These are phyloP conservation scores for Apocynum venetum DNA, from an alignment of 257 asterid genomes.

Conservation along the genomic window DNA sequence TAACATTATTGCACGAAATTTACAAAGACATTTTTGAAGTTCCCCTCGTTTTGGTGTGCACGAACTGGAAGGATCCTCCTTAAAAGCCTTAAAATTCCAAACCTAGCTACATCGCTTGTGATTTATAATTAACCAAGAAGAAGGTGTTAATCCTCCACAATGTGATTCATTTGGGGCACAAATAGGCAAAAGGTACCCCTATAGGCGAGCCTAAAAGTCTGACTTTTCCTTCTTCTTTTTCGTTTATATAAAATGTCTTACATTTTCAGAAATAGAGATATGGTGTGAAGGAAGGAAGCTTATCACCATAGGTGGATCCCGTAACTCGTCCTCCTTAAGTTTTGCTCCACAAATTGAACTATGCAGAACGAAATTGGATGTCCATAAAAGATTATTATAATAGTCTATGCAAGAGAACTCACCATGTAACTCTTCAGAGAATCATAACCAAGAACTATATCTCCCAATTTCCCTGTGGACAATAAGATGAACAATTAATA, in stretches of 20 bases:
- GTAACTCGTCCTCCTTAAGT: too few species aligned
- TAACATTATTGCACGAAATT: neutral
- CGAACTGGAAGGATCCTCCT: too few species aligned
- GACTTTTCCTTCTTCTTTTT: neutral
- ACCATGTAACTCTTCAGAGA: constrained; percentile 56
- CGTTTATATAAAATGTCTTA: too few species aligned
- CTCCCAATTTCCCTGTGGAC: constrained; percentile 52
- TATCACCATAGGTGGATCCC: too few species aligned
- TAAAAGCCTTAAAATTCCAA: neutral
- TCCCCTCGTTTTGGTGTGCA: too few species aligned
- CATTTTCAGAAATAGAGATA: too few species aligned
- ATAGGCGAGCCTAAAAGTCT: neutral
- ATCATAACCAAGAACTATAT: constrained; percentile 83
- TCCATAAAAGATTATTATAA: too few species aligned
- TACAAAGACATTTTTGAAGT: too few species aligned
- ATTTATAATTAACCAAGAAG: neutral
- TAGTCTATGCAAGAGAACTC: neutral
- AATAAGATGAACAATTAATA: neutral
- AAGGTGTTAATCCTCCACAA: neutral
- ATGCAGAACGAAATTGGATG: too few species aligned
- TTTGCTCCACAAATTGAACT: too few species aligned
- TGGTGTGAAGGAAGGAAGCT: too few species aligned
- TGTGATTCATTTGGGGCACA: too few species aligned
- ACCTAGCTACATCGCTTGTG: neutral
- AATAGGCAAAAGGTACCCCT: neutral